Percentiles rank a stretch among this genome's conserved stretches.
phyloP scores from a whole-genome alignment of 352 stramenopile species.

The Phytophthora aleatoria region DNA sequence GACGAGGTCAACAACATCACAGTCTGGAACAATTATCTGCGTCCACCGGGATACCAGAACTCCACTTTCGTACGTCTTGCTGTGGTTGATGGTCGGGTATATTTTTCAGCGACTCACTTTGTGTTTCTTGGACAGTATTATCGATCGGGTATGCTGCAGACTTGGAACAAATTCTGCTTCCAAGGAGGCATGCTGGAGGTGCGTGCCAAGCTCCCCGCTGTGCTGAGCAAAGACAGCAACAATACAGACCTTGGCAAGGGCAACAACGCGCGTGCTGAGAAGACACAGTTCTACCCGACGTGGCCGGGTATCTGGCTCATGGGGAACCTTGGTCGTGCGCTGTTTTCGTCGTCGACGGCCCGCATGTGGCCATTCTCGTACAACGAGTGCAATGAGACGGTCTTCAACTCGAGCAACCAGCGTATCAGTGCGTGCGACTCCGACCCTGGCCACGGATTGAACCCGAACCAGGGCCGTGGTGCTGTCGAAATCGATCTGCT shows the following conservation, averaged over 20 bases:
- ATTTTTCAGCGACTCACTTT: neutral
- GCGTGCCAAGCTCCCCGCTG: slow-evolving; percentile 88
- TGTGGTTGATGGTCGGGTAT: neutral
- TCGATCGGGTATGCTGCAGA: slow-evolving; percentile 88
- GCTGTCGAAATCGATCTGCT: slow-evolving; percentile 96
- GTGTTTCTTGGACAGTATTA: slow-evolving; percentile 50
- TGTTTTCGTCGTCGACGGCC: slow-evolving; percentile 93
- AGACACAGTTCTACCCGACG: slow-evolving; percentile 61
- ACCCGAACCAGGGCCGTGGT: slow-evolving; percentile 88
- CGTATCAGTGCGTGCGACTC: slow-evolving; percentile 90
- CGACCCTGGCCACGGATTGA: slow-evolving; percentile 91
- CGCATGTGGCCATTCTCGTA: slow-evolving; percentile 97
- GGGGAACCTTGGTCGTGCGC: slow-evolving; percentile 94
- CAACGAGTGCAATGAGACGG: slow-evolving; percentile 89
- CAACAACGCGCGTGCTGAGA: slow-evolving; percentile 48
- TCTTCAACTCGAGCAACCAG: slow-evolving; percentile 77
- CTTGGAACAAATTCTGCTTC: slow-evolving; percentile 95
- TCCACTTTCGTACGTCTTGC: slow-evolving; percentile 43
- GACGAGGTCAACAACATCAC: slow-evolving; percentile 60
- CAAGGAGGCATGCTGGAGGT: slow-evolving; percentile 93
- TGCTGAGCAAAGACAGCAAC: slow-evolving; percentile 60
- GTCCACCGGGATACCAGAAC: slow-evolving; percentile 57
- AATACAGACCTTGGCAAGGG: slow-evolving; percentile 80
- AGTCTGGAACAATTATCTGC: slow-evolving; percentile 75
- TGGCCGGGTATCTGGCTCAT: slow-evolving; percentile 97